Evolutionary conservation across 2,329 filamentous ascomycete genomes (phyloP).

Genomic region (Neopestalotiopsis sp.): DNA sequence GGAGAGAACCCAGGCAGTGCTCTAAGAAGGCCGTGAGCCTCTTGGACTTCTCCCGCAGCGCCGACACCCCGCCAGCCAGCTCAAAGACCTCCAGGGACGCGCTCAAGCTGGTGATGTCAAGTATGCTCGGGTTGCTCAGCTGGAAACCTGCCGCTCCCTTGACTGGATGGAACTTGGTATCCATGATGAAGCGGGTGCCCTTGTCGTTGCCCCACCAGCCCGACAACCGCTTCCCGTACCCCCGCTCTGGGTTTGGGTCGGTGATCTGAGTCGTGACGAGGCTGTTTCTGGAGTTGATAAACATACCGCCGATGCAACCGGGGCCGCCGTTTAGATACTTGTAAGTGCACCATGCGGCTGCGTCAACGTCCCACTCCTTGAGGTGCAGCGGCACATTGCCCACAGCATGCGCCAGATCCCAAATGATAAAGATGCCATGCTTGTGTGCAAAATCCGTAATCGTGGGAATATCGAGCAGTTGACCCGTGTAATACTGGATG

Average conservation of each 20-base stretch:
- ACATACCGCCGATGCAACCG: slow-evolving; percentile 74
- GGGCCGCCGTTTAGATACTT: slow-evolving; percentile 84
- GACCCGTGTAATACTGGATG: slow-evolving; percentile 82
- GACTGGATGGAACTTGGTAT: slow-evolving; percentile 74
- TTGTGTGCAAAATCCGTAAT: slow-evolving; percentile 75
- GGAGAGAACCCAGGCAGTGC: slow-evolving; percentile 53
- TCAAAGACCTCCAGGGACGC: slow-evolving; percentile 76
- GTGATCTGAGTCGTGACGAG: slow-evolving; percentile 38
- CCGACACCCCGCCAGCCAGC: slow-evolving; percentile 64
- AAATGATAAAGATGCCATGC: slow-evolving; percentile 72
- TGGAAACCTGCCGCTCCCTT: slow-evolving; percentile 78
- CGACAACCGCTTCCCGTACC: slow-evolving; percentile 62
- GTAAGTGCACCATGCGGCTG: slow-evolving; percentile 81
- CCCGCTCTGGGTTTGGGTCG: slow-evolving; percentile 40
- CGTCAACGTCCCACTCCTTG: slow-evolving; percentile 82
- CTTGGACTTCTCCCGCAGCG: slow-evolving; percentile 69
- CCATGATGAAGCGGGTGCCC: slow-evolving; percentile 74
- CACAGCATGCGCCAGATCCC: slow-evolving; percentile 81
- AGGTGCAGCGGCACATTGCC: slow-evolving; percentile 77
- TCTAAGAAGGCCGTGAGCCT: slow-evolving; percentile 74
- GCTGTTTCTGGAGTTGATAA: slow-evolving; percentile 73
- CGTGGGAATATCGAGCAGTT: slow-evolving; percentile 74
- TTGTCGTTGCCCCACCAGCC: slow-evolving; percentile 86
- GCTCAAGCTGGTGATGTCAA: slow-evolving; percentile 74
- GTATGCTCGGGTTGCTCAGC: slow-evolving; percentile 74